Evolutionary conservation across 257 asterid species (phyloP).

Genomic region (Nicotiana tomentosiformis): DNA sequence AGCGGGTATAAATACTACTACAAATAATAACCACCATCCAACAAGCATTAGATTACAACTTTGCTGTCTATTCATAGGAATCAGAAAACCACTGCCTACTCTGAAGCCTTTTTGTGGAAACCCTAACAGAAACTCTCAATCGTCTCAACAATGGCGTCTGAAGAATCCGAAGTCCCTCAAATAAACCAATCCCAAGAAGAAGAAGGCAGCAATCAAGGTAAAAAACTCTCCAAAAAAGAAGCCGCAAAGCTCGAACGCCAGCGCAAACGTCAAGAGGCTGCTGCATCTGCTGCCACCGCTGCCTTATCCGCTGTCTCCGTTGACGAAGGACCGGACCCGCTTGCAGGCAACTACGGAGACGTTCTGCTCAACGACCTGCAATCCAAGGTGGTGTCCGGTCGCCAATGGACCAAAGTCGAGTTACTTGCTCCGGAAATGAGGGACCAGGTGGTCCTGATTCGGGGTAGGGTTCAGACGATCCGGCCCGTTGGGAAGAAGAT

Average conservation of each 20-base stretch:
- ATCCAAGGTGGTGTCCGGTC: conserved; percentile 63
- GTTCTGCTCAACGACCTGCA: conserved; percentile 53
- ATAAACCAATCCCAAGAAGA: too few relatives aligned
- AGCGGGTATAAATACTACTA: too few relatives aligned
- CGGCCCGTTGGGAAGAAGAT: conserved; percentile 73
- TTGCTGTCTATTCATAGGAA: too few relatives aligned
- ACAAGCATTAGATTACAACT: too few relatives aligned
- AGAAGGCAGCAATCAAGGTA: too few relatives aligned
- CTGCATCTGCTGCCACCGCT: conserved; percentile 49
- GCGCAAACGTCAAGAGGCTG: conserved; percentile 62
- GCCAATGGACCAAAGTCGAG: conserved; percentile 62
- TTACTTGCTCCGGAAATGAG: conserved; percentile 35
- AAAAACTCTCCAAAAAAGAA: conserved; percentile 66
- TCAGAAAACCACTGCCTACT: too few relatives aligned
- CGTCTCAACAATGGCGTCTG: too few relatives aligned
- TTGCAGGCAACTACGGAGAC: conserved; percentile 69
- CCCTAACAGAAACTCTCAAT: too few relatives aligned
- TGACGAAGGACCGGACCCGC: conserved; percentile 40
- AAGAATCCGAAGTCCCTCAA: too few relatives aligned
- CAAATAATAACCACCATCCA: too few relatives aligned
- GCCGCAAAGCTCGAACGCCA: conserved; percentile 63
- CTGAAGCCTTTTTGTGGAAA: too few relatives aligned
- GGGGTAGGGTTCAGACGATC: conserved; percentile 69
- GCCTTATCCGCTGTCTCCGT: conserved; percentile 34
- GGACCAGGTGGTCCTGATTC: conserved; percentile 45